phyloP scores from a whole-genome alignment of 108 stramenopile genomes.

The Fragilaria radians region DNA sequence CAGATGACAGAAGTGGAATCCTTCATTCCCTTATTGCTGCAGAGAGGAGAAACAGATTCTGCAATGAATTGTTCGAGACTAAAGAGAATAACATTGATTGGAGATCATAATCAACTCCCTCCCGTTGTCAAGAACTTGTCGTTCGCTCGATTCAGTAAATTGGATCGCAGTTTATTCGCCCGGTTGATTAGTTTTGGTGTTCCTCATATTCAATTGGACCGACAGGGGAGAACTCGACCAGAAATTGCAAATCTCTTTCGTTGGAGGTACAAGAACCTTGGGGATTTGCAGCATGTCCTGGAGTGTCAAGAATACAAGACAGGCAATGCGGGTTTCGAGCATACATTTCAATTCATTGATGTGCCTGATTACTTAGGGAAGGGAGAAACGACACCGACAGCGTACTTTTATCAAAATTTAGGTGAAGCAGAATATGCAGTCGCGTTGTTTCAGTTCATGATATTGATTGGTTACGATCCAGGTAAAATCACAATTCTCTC shows the following conservation, averaged over 20 bases:
- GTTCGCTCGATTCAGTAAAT: constrained; percentile 76
- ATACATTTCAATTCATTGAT: constrained; percentile 86
- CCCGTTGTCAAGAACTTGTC: constrained; percentile 90
- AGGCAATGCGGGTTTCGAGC: constrained; percentile 90
- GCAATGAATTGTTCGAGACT: constrained; percentile 60
- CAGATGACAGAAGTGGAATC: constrained; percentile 97
- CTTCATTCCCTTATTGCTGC: constrained; percentile 89
- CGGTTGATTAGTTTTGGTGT: constrained; percentile 88
- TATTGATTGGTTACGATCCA: constrained; percentile 92
- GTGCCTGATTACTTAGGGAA: constrained; percentile 89
- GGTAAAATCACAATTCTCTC: constrained; percentile 92
- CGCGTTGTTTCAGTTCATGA: constrained; percentile 97
- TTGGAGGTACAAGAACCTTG: constrained; percentile 87
- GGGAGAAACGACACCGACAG: constrained; percentile 83
- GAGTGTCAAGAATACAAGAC: constrained; percentile 35
- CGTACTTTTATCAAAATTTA: constrained; percentile 94
- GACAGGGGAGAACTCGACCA: constrained; percentile 90
- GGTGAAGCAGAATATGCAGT: constrained; percentile 98
- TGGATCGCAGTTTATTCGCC: constrained; percentile 93
- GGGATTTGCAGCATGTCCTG: constrained; percentile 77
- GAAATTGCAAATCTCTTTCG: constrained; percentile 87
- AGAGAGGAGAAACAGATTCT: constrained; percentile 75
- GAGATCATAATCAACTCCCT: constrained; percentile 97
- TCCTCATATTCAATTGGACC: constrained; percentile 80
- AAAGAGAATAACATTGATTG: constrained; percentile 93